Conservation (phyloP, 2,329 filamentous ascomycete species). For the Chaetomiaceae sp. region DNA sequence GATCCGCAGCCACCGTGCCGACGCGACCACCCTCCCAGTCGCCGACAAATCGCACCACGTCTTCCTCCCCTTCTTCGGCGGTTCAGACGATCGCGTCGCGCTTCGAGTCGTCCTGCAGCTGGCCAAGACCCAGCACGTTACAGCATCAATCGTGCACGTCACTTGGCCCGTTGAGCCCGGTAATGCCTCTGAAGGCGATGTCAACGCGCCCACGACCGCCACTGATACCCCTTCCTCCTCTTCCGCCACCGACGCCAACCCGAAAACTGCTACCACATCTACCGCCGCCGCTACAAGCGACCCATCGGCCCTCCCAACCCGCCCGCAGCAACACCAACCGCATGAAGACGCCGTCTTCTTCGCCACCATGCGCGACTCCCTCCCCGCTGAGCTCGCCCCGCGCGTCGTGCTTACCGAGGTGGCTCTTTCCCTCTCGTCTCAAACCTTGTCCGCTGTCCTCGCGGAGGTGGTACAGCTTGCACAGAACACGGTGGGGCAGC, state of each 20-base stretch:
- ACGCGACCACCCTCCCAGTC: conserved; percentile 51
- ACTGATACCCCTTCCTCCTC: neutral
- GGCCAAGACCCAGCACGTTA: conserved; percentile 70
- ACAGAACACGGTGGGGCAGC: conserved; percentile 52
- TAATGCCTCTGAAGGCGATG: too few species aligned
- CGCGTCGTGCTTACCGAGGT: conserved; percentile 46
- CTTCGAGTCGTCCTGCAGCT: conserved; percentile 79
- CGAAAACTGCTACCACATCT: conserved; percentile 19
- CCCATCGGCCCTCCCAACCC: too few species aligned
- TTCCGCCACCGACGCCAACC: neutral
- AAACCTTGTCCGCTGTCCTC: conserved; percentile 31
- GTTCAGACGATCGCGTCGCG: conserved; percentile 72
- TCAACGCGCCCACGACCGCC: conserved; percentile 11
- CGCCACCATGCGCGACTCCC: conserved; percentile 29
- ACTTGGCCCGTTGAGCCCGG: conserved; percentile 22
- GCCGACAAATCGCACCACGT: conserved; percentile 71
- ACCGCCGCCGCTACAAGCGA: conserved; percentile 13
- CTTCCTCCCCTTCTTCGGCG: conserved; percentile 82
- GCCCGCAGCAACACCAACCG: conserved; percentile 25
- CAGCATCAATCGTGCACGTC: conserved; percentile 66
- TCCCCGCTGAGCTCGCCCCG: conserved; percentile 28
- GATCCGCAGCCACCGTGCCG: conserved; percentile 46
- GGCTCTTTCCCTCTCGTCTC: conserved; percentile 29
- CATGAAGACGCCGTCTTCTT: conserved; percentile 27
- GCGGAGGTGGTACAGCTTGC: conserved; percentile 47